These are phyloP conservation scores for Hyaloperonospora brassicae DNA, from an alignment of 352 stramenopile genomes.

Conservation along the genomic window DNA sequence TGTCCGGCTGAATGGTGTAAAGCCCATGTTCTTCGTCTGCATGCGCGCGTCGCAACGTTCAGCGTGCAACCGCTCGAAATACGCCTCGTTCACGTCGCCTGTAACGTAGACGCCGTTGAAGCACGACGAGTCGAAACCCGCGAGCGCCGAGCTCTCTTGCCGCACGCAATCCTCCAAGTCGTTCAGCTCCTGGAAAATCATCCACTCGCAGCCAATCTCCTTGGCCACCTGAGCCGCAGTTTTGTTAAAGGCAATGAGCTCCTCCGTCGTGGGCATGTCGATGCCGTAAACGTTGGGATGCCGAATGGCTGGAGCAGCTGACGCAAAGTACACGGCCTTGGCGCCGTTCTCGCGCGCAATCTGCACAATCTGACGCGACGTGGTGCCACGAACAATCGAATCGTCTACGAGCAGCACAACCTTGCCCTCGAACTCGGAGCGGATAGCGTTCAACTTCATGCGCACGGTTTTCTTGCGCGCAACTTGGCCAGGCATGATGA, in stretches of 20 bases:
- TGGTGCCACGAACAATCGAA: constrained; percentile 98
- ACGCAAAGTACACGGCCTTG: constrained; percentile 94
- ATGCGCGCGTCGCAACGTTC: constrained; percentile 78
- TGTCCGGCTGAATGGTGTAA: constrained; percentile 67
- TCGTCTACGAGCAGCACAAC: constrained; percentile 99
- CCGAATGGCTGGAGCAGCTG: constrained; percentile 93
- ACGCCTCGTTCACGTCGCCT: constrained; percentile 81
- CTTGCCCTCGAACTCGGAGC: constrained; percentile 86
- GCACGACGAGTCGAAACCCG: constrained; percentile 93
- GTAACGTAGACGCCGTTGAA: constrained; percentile 97
- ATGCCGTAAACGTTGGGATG: constrained; percentile 99
- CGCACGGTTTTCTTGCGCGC: constrained; percentile 94
- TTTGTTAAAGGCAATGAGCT: constrained; percentile 95
- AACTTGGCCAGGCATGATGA: constrained; percentile 99
- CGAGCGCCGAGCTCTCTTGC: constrained; percentile 59
- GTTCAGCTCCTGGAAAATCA: constrained; percentile 89
- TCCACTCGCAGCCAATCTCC: constrained; percentile 93
- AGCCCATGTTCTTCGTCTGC: constrained; percentile 78
- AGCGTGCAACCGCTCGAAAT: constrained; percentile 74
- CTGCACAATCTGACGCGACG: constrained; percentile 96
- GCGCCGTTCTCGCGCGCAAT: constrained; percentile 97
- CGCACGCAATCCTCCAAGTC: constrained; percentile 88
- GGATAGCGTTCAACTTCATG: constrained; percentile 98
- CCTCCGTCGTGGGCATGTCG: constrained; percentile 96
- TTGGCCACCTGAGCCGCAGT: constrained; percentile 91